Conservation (phyloP, 1,139 yeast species). For the Suhomyces terraborum region DNA sequence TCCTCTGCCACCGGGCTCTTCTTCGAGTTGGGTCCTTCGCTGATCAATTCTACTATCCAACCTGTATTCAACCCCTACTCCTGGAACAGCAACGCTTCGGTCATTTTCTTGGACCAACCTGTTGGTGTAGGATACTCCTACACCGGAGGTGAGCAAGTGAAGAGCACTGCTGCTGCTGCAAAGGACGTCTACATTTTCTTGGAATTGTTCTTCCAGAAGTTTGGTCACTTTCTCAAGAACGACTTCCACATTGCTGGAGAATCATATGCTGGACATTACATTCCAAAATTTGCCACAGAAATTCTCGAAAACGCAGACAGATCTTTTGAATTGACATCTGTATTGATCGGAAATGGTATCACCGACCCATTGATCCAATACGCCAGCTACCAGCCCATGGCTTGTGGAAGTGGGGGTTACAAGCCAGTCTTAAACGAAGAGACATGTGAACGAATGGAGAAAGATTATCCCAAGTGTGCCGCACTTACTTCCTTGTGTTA, state of each 20-base stretch:
- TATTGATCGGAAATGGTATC: constrained; percentile 81
- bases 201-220: constrained; percentile 73
- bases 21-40: constrained; percentile 69
- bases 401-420: constrained; percentile 81
- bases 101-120: constrained; percentile 73
- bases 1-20: constrained; percentile 67
- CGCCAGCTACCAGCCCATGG: constrained; percentile 76
- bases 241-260: constrained; percentile 86
- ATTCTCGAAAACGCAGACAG: constrained; percentile 67
- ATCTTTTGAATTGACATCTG: constrained; percentile 66
- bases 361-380: constrained; percentile 75
- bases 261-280: constrained; percentile 86
- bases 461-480: constrained; percentile 59
- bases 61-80: constrained; percentile 63
- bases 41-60: constrained; percentile 49
- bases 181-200: constrained; percentile 78
- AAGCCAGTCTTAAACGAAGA: constrained; percentile 63
- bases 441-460: constrained; percentile 56
- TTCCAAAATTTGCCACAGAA: constrained; percentile 77
- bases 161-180: constrained; percentile 70
- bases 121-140: constrained; percentile 79
- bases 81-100: constrained; percentile 71
- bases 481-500: constrained; percentile 57
- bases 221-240: constrained; percentile 59
- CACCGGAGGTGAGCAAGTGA: constrained; percentile 55